Evolutionary conservation across 768 basidiomycete species (phyloP).

Genomic region (Hysterangium stoloniferum): DNA sequence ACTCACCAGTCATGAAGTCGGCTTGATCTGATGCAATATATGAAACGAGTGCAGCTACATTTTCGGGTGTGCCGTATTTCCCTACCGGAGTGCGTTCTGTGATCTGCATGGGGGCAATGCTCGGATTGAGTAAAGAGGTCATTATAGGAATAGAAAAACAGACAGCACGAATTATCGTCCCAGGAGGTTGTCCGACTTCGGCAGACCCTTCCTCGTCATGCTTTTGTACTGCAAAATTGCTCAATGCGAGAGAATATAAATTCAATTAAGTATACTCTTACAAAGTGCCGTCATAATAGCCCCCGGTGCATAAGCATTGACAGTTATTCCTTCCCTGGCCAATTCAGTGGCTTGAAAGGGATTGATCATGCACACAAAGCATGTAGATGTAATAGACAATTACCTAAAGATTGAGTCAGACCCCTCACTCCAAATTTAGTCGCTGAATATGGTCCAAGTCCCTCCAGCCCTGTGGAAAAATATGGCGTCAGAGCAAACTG

Average conservation of each 20-base stretch:
- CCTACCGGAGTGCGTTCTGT: neutral
- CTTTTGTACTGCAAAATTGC: neutral
- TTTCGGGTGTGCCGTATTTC: conserved; percentile 22
- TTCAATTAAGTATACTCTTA: neutral
- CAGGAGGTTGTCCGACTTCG: neutral
- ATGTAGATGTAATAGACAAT: neutral
- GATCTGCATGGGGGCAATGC: neutral
- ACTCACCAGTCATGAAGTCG: conserved; percentile 27
- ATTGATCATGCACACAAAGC: neutral
- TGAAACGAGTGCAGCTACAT: conserved; percentile 27
- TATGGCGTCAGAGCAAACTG: too few species aligned
- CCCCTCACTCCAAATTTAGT: conserved; percentile 27
- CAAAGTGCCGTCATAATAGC: conserved; percentile 18
- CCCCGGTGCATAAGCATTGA: conserved; percentile 32
- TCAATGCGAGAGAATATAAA: neutral
- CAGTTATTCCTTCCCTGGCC: conserved; percentile 31
- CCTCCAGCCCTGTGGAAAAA: too few species aligned
- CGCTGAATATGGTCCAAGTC: conserved; percentile 19
- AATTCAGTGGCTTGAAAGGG: conserved; percentile 28
- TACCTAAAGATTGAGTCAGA: conserved; percentile 19
- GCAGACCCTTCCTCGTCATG: neutral
- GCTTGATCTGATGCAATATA: conserved; percentile 27
- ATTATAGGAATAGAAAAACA: neutral
- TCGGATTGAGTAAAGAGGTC: neutral
- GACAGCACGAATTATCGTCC: neutral